Base-by-base conservation (phyloP, 805 yeast species). In the Saccharomyces paradoxus region DNA sequence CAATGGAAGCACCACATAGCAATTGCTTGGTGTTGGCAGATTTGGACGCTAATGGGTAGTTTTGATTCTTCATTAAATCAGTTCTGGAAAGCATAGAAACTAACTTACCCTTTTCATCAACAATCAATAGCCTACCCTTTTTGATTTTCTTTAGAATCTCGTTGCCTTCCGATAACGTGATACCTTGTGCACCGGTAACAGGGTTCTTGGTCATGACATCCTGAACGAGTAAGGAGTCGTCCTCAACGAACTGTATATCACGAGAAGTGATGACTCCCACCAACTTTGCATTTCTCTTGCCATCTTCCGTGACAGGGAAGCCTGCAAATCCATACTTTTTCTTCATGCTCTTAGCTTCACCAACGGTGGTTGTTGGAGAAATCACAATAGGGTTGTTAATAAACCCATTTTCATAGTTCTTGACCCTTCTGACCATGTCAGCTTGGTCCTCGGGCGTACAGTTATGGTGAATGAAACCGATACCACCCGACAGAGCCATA, bases 401-500 rank as follows among this genome's bases (percentile, higher is more conserved):
- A 79, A 94, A 94, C 37, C 99, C 99, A 73, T 94, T 94, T 78
- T 94, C 99, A 77, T 78, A 94, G 74, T 87, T 90, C 82, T 94
- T 94, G 64, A 94, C 99, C 76, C 87, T 88, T 73, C 81, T 87
- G 59, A 94, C 99, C 98, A 94, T 94, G 63, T 83, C 96, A 56
- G 99, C 99, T 78, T 94, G 99, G 73, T 89, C 98, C 54, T 92
- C 98, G 55, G 96, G 81, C 55, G 96, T 72, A 78, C 97, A 91
- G 81, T 94, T 94, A 80, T 94, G 97, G 75, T 94, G 99, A 67
- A 94, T 84, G 70, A 94, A 88, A 83, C 99, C 99, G 73, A 94
- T 89, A 76, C 99, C 99, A 73, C 99, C 99, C 66, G 91, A 81
- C 63, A 94, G 81, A 63, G 99, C 97, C 97, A 94, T 91, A 77